Evolutionary conservation across 495 filamentous ascomycete species (phyloP).

Genomic region (Schizothecium vesticola): DNA sequence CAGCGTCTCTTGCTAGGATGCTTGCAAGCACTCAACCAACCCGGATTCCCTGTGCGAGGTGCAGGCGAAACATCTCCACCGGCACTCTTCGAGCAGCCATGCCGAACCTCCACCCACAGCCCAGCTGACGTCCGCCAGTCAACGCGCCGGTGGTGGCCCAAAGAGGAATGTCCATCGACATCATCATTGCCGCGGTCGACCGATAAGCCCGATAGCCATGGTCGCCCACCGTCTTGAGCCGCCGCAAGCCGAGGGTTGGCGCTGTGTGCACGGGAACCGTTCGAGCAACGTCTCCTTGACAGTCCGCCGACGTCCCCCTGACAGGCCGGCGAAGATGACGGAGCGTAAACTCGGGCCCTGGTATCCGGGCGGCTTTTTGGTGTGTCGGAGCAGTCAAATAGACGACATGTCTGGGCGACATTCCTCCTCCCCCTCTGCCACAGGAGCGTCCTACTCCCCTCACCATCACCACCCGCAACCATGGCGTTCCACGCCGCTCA

Average conservation of each 20-base stretch:
- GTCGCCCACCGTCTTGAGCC: slow-evolving; percentile 16
- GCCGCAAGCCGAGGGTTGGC: slow-evolving; percentile 21
- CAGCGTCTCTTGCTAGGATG: too few species aligned
- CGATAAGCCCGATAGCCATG: slow-evolving; percentile 16
- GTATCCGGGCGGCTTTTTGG: not conserved
- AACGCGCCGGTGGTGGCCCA: not conserved
- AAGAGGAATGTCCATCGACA: slow-evolving; percentile 21
- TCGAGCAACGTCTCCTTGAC: not conserved
- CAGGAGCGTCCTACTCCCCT: not conserved
- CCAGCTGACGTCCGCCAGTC: not conserved
- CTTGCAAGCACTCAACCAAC: too few species aligned
- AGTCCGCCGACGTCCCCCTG: not conserved
- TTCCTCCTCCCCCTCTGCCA: not conserved
- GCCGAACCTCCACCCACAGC: not conserved
- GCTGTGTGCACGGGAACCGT: not conserved
- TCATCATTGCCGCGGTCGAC: slow-evolving; percentile 13
- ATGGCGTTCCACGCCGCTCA: slow-evolving; percentile 25
- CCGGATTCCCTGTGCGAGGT: too few species aligned
- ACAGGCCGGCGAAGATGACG: not conserved
- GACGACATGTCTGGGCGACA: not conserved
- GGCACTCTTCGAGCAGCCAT: not conserved
- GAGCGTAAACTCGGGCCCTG: not conserved
- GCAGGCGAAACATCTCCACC: too few species aligned
- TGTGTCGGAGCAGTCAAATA: not conserved
- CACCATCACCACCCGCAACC: not conserved